Evolutionary conservation across 2,329 filamentous ascomycete genomes (phyloP).

Genomic region (Talaromyces marneffei): DNA sequence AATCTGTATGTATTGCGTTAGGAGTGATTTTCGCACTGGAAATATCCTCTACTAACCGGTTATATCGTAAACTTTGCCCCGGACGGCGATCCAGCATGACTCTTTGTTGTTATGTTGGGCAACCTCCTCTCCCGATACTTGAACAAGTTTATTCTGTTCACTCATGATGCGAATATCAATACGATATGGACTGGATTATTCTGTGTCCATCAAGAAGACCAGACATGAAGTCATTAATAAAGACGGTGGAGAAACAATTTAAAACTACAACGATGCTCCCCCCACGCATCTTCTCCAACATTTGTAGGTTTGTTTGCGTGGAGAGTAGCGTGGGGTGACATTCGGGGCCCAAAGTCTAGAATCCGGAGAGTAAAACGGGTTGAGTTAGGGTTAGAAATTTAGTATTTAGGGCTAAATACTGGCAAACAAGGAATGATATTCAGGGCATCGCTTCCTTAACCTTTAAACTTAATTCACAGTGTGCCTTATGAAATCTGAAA

Average conservation of each 20-base stretch:
- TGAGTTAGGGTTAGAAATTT: background rate
- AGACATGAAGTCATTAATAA: background rate
- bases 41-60: slow-evolving; percentile 29
- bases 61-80: slow-evolving; percentile 48
- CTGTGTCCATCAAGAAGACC: background rate
- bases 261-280: background rate
- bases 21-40: background rate
- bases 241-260: background rate
- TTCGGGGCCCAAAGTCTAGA: background rate
- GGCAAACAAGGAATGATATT: background rate
- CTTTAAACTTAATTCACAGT: no score
- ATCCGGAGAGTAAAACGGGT: background rate
- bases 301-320: background rate
- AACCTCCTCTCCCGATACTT: slow-evolving; percentile 36
- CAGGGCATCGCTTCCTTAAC: no score
- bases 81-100: slow-evolving; percentile 50
- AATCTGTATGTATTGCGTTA: slow-evolving; percentile 22
- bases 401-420: background rate
- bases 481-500: no score
- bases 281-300: background rate
- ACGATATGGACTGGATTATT: background rate
- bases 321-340: background rate
- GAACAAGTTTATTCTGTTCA: background rate
- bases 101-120: slow-evolving; percentile 44
- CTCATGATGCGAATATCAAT: background rate